These are phyloP conservation scores for Silene uniflora DNA, from an alignment of 148 eudicot species.

Conservation along the genomic window DNA sequence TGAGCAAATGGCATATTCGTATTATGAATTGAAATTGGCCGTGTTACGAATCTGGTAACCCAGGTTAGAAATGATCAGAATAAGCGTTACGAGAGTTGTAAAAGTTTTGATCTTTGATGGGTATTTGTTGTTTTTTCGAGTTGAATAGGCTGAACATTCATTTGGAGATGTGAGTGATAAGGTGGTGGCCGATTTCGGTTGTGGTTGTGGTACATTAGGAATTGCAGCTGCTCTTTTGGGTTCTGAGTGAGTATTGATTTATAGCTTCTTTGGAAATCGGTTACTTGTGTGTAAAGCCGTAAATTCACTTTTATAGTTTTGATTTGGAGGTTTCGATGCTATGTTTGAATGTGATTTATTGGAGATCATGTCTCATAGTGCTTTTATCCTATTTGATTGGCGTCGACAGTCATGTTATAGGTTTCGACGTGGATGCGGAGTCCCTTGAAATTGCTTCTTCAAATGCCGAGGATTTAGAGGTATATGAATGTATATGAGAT, in stretches of 20 bases:
- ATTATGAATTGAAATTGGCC: too few species aligned
- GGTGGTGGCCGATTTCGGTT: conserved; percentile 96
- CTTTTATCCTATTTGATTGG: conserved; percentile 16
- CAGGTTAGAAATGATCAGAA: background rate
- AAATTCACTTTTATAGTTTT: background rate
- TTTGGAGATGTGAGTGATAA: conserved; percentile 73
- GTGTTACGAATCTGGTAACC: too few species aligned
- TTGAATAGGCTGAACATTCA: conserved; percentile 79
- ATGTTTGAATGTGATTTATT: conserved; percentile 1
- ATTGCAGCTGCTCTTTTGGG: conserved; percentile 87
- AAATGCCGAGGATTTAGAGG: conserved; percentile 94
- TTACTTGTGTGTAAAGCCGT: background rate
- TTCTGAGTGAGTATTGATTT: conserved; percentile 61
- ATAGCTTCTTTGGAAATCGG: background rate
- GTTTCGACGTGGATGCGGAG: conserved; percentile 76
- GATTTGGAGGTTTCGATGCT: background rate
- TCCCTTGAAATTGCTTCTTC: conserved; percentile 70
- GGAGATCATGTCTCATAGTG: conserved; percentile 7
- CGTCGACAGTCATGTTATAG: conserved; percentile 63
- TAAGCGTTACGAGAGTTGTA: background rate
- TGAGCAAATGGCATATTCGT: too few species aligned
- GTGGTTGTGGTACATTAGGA: conserved; percentile 97
- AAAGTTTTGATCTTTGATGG: conserved; percentile 17
- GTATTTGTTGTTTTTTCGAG: conserved; percentile 18
- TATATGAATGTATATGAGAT: conserved; percentile 8